Evolutionary conservation across 2,329 filamentous ascomycete species (phyloP).

Genomic region (Grosmannia huntii): DNA sequence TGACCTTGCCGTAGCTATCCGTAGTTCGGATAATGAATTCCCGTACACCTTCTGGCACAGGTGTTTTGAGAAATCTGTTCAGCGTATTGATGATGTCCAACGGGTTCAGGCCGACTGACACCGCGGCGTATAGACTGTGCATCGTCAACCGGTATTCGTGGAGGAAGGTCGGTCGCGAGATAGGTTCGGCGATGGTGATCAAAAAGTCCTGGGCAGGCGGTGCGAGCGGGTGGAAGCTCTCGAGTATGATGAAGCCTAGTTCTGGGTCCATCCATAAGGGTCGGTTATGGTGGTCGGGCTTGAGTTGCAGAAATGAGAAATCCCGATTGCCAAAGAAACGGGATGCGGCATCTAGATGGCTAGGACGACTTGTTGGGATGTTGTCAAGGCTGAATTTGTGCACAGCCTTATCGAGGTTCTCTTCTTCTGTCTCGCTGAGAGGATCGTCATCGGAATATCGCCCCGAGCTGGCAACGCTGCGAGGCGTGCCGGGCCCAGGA

Average conservation of each 20-base stretch:
- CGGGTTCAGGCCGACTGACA: conserved; percentile 84
- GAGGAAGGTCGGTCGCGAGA: conserved; percentile 78
- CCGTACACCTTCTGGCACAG: conserved; percentile 67
- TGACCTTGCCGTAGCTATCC: conserved; percentile 84
- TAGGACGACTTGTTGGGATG: background rate
- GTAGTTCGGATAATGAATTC: conserved; percentile 71
- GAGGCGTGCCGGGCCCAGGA: conserved; percentile 46
- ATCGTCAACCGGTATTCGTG: conserved; percentile 90
- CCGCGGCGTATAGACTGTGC: conserved; percentile 88
- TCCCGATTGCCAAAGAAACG: conserved; percentile 35
- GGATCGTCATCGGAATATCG: conserved; percentile 41
- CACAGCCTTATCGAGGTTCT: conserved; percentile 44
- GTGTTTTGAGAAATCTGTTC: conserved; percentile 79
- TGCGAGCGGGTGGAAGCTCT: conserved; percentile 85
- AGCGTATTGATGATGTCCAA: conserved; percentile 83
- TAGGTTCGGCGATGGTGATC: conserved; percentile 87
- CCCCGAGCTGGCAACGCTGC: conserved; percentile 39
- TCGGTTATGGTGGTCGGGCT: conserved; percentile 77
- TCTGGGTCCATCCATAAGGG: conserved; percentile 89
- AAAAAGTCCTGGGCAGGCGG: conserved; percentile 85
- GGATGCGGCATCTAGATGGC: conserved; percentile 18
- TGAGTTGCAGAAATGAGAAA: conserved; percentile 71
- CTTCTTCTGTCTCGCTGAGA: conserved; percentile 37
- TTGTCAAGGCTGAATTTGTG: conserved; percentile 45
- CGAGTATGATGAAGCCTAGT: conserved; percentile 77